These are phyloP conservation scores for Favolaschia claudopus DNA, from an alignment of 768 basidiomycete species.

Conservation along the genomic window DNA sequence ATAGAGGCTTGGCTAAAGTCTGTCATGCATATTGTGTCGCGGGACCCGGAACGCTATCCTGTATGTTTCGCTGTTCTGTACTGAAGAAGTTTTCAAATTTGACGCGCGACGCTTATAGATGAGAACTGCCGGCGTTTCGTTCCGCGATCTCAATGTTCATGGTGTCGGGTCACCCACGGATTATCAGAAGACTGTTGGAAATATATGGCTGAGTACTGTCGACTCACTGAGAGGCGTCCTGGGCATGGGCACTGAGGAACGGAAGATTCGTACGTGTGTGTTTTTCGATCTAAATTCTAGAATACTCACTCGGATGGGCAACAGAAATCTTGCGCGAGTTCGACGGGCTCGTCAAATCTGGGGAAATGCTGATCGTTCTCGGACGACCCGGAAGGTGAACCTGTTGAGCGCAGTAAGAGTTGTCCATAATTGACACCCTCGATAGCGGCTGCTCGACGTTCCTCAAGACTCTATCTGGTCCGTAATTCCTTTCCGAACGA, in stretches of 20 bases:
- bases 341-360: constrained; percentile 54
- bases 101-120: not conserved
- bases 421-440: not conserved
- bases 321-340: constrained; percentile 53
- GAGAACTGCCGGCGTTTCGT: constrained; percentile 44
- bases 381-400: constrained; percentile 47
- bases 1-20: constrained; percentile 40
- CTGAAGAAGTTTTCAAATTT: not conserved
- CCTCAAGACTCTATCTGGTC: constrained; percentile 55
- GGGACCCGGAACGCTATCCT: constrained; percentile 35
- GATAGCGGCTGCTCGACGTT: constrained; percentile 51
- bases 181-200: constrained; percentile 51
- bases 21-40: constrained; percentile 33
- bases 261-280: constrained; percentile 23
- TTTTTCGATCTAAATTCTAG: not conserved
- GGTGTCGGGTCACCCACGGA: constrained; percentile 41
- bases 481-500: not conserved
- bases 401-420: not conserved
- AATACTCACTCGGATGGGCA: too few relatives aligned
- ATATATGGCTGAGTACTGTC: constrained; percentile 34
- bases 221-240: constrained; percentile 20
- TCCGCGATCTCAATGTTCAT: constrained; percentile 43
- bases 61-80: constrained; percentile 3
- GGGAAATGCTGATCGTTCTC: constrained; percentile 60
- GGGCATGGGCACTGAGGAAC: constrained; percentile 31